phyloP scores from a whole-genome alignment of 108 stramenopile genomes.

The Parmales sp. region DNA sequence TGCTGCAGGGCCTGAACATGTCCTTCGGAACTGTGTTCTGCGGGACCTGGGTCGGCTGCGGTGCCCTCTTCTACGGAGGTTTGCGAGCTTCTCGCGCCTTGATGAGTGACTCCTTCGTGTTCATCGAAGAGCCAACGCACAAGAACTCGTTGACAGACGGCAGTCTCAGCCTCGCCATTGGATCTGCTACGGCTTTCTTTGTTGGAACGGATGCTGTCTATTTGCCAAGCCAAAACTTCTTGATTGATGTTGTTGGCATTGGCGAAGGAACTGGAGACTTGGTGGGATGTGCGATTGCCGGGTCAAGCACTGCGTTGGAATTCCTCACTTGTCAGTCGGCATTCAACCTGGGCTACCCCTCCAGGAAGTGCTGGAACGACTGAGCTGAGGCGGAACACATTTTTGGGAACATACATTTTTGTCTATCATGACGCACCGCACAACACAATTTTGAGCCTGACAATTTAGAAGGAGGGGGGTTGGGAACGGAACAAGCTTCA shows the following conservation, averaged over 20 bases:
- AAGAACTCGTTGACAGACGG: conserved; percentile 54
- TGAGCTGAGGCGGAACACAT: too few relatives aligned
- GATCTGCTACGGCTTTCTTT: conserved; percentile 72
- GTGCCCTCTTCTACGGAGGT: conserved; percentile 63
- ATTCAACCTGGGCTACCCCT: conserved; percentile 51
- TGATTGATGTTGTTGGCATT: conserved; percentile 62
- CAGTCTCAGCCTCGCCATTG: conserved; percentile 51
- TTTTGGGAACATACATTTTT: too few relatives aligned
- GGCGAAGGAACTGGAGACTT: conserved; percentile 43
- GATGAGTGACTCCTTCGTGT: conserved; percentile 31
- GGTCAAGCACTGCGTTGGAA: conserved; percentile 57
- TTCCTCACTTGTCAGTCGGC: conserved; percentile 49
- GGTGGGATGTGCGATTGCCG: conserved; percentile 57
- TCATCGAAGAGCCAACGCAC: conserved; percentile 54
- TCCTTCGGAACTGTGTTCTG: conserved; percentile 47
- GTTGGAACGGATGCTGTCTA: conserved; percentile 73
- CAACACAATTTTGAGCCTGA: too few relatives aligned
- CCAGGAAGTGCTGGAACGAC: conserved; percentile 67
- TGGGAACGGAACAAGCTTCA: too few relatives aligned
- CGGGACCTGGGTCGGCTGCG: conserved; percentile 65
- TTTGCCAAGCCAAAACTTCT: conserved; percentile 66
- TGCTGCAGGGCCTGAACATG: conserved; percentile 56
- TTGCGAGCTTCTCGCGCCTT: conserved; percentile 48
- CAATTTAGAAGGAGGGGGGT: too few relatives aligned
- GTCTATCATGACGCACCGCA: too few relatives aligned